These are phyloP conservation scores for Paraphoma chrysanthemicola DNA, from an alignment of 2,329 filamentous ascomycete genomes.

Conservation along the genomic window DNA sequence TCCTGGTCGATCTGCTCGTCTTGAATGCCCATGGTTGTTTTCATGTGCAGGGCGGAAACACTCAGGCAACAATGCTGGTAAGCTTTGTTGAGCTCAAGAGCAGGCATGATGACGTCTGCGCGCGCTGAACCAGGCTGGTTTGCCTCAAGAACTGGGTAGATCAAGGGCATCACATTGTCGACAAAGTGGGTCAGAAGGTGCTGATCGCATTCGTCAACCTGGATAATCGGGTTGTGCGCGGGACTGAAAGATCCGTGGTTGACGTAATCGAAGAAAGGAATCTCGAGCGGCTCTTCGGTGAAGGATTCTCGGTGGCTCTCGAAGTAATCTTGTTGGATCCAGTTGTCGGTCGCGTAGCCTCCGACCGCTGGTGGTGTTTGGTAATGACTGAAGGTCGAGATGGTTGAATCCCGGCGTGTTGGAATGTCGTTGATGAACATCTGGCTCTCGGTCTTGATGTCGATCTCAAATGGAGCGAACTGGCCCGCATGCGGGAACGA, in stretches of 20 bases:
- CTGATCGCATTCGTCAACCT: constrained; percentile 87
- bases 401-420: constrained; percentile 82
- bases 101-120: constrained; percentile 83
- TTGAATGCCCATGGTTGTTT: constrained; percentile 72
- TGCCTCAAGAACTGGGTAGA: constrained; percentile 91
- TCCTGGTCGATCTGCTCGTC: constrained; percentile 83
- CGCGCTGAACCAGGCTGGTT: constrained; percentile 85
- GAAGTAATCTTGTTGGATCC: constrained; percentile 75
- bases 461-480: constrained; percentile 86
- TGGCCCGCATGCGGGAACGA: constrained; percentile 62
- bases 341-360: constrained; percentile 71
- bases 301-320: constrained; percentile 73
- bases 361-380: constrained; percentile 77
- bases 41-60: constrained; percentile 90
- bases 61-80: constrained; percentile 97
- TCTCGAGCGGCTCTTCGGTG: constrained; percentile 63
- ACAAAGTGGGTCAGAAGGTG: constrained; percentile 90
- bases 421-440: constrained; percentile 93
- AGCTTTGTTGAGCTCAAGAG: constrained; percentile 87
- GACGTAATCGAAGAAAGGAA: constrained; percentile 83
- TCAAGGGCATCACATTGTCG: constrained; percentile 81
- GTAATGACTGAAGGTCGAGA: constrained; percentile 92
- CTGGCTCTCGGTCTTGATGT: constrained; percentile 94
- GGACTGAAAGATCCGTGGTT: constrained; percentile 68
- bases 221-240: constrained; percentile 74